Conservation (phyloP, 768 basidiomycete species). For the Pholiota conissans region DNA sequence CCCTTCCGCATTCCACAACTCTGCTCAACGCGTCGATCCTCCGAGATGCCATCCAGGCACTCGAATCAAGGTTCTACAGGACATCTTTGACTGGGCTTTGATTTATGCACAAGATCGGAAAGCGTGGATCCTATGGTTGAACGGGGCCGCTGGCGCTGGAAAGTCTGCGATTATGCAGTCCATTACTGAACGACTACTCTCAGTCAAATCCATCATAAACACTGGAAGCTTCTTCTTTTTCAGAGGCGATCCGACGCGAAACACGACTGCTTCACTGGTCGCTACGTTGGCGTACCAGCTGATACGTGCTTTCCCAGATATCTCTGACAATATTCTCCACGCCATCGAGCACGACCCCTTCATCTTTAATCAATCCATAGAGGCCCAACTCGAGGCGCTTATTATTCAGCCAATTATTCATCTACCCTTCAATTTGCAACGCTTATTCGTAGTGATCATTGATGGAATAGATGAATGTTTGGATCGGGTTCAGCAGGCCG, state of each 20-base stretch:
- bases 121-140: background rate
- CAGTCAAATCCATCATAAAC: too few relatives aligned
- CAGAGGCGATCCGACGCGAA: background rate
- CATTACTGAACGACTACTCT: background rate
- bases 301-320: background rate
- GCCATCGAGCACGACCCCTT: too few relatives aligned
- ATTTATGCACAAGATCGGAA: too few relatives aligned
- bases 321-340: too few relatives aligned
- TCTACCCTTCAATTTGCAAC: background rate
- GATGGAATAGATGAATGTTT: slow-evolving; percentile 2
- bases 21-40: too few relatives aligned
- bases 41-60: too few relatives aligned
- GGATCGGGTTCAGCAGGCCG: background rate
- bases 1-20: too few relatives aligned
- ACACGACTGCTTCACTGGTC: background rate
- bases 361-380: too few relatives aligned
- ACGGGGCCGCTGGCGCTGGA: background rate
- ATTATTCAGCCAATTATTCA: background rate
- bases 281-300: slow-evolving; percentile 1
- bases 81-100: too few relatives aligned
- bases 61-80: too few relatives aligned
- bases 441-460: background rate
- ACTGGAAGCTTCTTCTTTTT: background rate
- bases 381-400: too few relatives aligned
- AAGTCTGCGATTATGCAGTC: slow-evolving; percentile 1